Conservation (phyloP, 2,329 filamentous ascomycete genomes). For the Ascochyta koolunga region DNA sequence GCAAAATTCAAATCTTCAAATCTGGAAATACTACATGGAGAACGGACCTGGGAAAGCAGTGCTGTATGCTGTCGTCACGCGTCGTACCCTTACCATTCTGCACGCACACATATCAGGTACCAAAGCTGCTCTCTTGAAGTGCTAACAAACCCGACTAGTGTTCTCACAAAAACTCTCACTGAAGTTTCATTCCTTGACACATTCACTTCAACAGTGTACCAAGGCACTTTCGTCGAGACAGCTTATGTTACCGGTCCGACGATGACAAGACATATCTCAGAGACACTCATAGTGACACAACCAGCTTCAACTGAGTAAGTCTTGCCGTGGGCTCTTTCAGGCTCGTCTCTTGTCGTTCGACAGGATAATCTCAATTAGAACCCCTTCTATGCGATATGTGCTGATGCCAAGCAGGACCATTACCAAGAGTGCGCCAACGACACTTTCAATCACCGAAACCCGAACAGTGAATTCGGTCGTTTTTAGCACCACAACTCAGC, state of each 20-base stretch:
- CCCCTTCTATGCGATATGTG: too few species aligned
- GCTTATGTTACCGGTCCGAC: conserved; percentile 1
- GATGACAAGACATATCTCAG: neutral
- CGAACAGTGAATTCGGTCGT: neutral
- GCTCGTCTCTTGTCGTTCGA: too few species aligned
- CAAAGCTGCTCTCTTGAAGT: neutral
- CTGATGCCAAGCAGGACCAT: neutral
- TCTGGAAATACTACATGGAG: too few species aligned
- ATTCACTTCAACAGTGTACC: neutral
- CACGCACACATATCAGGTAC: neutral
- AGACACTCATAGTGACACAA: neutral
- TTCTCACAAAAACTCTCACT: neutral
- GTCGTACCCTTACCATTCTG: too few species aligned
- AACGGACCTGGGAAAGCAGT: too few species aligned
- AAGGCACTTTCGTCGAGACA: neutral
- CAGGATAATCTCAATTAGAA: too few species aligned
- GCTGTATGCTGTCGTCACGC: too few species aligned
- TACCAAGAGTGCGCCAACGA: neutral
- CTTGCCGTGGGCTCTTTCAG: too few species aligned
- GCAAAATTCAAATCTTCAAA: too few species aligned
- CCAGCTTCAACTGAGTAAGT: neutral
- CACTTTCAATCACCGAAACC: neutral
- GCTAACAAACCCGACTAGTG: neutral
- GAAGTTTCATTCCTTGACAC: neutral
- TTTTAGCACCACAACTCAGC: neutral